These are phyloP conservation scores for Sphagnum magellanicum DNA, from an alignment of 228 moss, liverwort and hornwort genomes.

Conservation along the genomic window DNA sequence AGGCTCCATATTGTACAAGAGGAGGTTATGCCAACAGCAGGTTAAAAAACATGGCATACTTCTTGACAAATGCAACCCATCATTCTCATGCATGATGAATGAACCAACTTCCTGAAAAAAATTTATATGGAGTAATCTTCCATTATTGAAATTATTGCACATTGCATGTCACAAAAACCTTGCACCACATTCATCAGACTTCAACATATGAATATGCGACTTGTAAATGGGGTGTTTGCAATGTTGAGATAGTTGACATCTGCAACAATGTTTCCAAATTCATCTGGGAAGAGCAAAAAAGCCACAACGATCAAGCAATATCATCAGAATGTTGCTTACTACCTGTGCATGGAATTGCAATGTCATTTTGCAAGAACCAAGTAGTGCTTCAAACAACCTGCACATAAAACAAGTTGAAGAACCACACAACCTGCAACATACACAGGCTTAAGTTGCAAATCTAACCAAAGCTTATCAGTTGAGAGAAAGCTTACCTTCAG, in stretches of 20 bases:
- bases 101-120: too few species aligned
- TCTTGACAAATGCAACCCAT: too few species aligned
- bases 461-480: background rate
- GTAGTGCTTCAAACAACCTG: background rate
- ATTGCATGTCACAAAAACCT: too few species aligned
- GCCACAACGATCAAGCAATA: background rate
- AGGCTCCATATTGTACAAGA: too few species aligned
- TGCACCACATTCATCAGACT: background rate
- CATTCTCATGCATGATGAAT: too few species aligned
- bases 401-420: background rate
- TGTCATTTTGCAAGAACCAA: background rate
- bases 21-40: too few species aligned
- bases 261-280: slow-evolving; percentile 74
- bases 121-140: too few species aligned
- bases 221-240: slow-evolving; percentile 28
- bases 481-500: slow-evolving; percentile 45
- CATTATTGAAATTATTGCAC: too few species aligned
- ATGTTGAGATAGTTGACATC: slow-evolving; percentile 90
- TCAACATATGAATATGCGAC: slow-evolving; percentile 67
- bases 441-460: background rate
- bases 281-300: slow-evolving; percentile 31
- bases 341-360: too few species aligned
- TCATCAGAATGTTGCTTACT: background rate
- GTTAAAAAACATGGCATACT: too few species aligned
- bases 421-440: background rate